Evolutionary conservation across 768 basidiomycete genomes (phyloP), one percentile per base, ranked within the genome.

Genomic region (Lentinula boryana): DNA sequence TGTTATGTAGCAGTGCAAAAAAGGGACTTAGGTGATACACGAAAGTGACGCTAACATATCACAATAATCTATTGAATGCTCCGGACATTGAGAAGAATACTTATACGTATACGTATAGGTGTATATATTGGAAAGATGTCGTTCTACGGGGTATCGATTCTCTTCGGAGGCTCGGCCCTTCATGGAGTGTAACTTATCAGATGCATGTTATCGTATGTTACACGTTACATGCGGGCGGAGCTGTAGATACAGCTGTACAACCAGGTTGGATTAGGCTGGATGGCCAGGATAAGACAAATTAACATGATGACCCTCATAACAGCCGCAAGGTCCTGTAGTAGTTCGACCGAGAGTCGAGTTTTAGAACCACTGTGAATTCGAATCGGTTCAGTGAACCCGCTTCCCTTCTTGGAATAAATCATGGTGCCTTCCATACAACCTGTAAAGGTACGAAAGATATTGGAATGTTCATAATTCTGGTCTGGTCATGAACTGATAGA

Each of bases 261-360:
- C 54, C 35, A 31, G 54, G 54, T 36, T 38, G 54, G 54, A 12
- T 41, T 40, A 55, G 54, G 38, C 36, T 56, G 55, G 53, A 54
- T 54, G 36, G 36, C 53, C 53, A 38, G 35, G 53, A 54, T 54
- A 54, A 54, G 53, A n/a, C 53, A 54, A 3, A 54, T 54, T n/a
- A 54, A 54, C 35, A 54, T 54, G 53, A 54, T 40, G 53, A 54
- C 36, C 13, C 36, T 38, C 31, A 16, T 16, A 32, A 50, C 10
- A 32, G 23, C 23, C 32, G 50, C 33, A 27, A 51, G 50, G 31
- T 27, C 50, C 33, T 51, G 31, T 51, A 38, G 9, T n/a, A 48
- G 46, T 48, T 48, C 46, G 21, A 48, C 21, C 21, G 46, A 21
- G 46, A 48, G n/a, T 44, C 38, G 12, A 40, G 12, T 4, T 43